Conservation (phyloP, 495 filamentous ascomycete species). For the Talaromyces ruber region DNA sequence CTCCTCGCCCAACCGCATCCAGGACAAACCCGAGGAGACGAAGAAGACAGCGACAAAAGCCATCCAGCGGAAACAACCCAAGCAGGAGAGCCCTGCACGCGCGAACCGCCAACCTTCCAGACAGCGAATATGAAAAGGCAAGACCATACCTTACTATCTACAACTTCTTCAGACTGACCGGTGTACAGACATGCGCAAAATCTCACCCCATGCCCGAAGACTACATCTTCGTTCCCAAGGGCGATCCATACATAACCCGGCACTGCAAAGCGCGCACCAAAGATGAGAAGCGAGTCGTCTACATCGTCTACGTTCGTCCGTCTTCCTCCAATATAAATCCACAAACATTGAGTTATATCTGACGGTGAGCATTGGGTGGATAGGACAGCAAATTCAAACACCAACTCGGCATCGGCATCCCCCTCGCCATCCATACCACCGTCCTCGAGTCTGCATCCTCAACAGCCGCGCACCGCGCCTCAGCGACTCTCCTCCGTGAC, state of each 20-base stretch:
- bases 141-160: background rate
- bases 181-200: slow-evolving; percentile 22
- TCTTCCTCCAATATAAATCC: background rate
- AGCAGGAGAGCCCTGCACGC: background rate
- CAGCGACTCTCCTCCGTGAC: slow-evolving; percentile 27
- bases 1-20: background rate
- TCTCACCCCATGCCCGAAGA: slow-evolving; percentile 15
- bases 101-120: background rate
- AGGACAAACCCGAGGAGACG: background rate
- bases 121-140: background rate
- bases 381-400: slow-evolving; percentile 26
- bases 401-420: slow-evolving; percentile 38
- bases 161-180: background rate
- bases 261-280: slow-evolving; percentile 39
- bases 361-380: background rate
- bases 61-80: background rate
- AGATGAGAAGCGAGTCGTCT: slow-evolving; percentile 27
- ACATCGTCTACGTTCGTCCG: slow-evolving; percentile 32
- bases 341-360: background rate
- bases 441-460: slow-evolving; percentile 22
- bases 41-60: background rate
- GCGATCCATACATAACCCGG: slow-evolving; percentile 41
- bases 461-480: slow-evolving; percentile 32
- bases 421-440: slow-evolving; percentile 22
- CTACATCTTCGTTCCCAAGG: slow-evolving; percentile 44